Percentiles rank a stretch among this genome's conserved stretches.
These are phyloP conservation scores for Phytophthora boehmeriae DNA, from an alignment of 352 stramenopile genomes.

Conservation along the genomic window DNA sequence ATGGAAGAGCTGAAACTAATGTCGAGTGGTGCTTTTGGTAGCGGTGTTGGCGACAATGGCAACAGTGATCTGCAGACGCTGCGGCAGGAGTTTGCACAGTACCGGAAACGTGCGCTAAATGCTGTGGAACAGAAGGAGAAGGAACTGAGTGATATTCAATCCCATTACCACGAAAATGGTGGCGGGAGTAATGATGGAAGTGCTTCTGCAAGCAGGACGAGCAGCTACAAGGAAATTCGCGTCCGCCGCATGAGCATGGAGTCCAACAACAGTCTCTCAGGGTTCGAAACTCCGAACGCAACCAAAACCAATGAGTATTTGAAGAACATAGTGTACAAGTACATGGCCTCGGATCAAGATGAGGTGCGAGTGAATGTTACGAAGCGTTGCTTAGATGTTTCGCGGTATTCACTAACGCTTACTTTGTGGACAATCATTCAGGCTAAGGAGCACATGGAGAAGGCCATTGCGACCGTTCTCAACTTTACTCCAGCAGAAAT, in stretches of 20 bases:
- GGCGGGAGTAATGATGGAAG: constrained; percentile 23
- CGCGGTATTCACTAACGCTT: not conserved
- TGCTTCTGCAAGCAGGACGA: constrained; percentile 36
- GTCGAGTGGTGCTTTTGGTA: constrained; percentile 39
- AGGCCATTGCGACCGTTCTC: constrained; percentile 86
- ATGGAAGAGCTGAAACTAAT: constrained; percentile 66
- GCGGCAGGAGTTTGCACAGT: constrained; percentile 81
- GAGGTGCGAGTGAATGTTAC: constrained; percentile 41
- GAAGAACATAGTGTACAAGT: constrained; percentile 93
- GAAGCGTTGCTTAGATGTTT: not conserved
- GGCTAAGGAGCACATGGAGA: constrained; percentile 90
- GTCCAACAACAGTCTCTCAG: constrained; percentile 80
- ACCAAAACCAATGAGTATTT: constrained; percentile 90
- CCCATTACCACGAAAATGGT: constrained; percentile 58
- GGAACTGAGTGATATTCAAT: constrained; percentile 72
- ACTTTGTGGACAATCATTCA: constrained; percentile 21
- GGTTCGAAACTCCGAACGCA: constrained; percentile 80
- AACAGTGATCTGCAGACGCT: constrained; percentile 67
- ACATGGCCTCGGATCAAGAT: constrained; percentile 88
- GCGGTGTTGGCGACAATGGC: constrained; percentile 20
- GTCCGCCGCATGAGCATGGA: constrained; percentile 76
- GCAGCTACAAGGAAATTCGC: constrained; percentile 48
- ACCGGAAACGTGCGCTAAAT: constrained; percentile 77
- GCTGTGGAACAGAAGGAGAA: constrained; percentile 87
- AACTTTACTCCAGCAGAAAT: constrained; percentile 82